Conservation (phyloP, 2,329 filamentous ascomycete genomes). For the Microsporum audouinii region DNA sequence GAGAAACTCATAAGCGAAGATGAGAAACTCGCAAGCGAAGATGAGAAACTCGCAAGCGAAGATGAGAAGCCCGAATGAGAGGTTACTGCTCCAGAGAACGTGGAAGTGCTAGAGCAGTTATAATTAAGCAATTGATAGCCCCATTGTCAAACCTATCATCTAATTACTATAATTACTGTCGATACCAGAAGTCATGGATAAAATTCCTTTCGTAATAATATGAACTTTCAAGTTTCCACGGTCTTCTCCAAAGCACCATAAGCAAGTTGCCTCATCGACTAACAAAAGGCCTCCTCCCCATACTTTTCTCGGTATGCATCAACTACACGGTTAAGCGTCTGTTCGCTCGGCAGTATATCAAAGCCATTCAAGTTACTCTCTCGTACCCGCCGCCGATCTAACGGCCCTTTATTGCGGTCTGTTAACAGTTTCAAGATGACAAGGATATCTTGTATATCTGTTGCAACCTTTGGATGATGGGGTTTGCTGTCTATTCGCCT, state of each 20-base stretch:
- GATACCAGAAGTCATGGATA: too few species aligned
- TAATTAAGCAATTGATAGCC: too few species aligned
- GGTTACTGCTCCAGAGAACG: too few species aligned
- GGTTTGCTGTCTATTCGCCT: constrained; percentile 20
- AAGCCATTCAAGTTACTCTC: constrained; percentile 22
- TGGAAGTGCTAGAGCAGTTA: too few species aligned
- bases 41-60: neutral
- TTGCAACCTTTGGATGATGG: constrained; percentile 17
- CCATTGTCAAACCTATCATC: too few species aligned
- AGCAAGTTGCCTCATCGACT: neutral
- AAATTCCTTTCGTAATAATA: too few species aligned
- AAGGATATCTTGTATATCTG: constrained; percentile 22
- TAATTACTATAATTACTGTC: too few species aligned
- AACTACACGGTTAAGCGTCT: constrained; percentile 22
- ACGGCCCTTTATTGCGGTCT: constrained; percentile 15
- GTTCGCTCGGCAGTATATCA: constrained; percentile 20
- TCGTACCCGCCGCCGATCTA: constrained; percentile 20
- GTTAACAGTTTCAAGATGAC: constrained; percentile 22
- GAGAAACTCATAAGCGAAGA: too few species aligned
- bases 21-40: neutral
- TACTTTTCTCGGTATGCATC: constrained; percentile 19
- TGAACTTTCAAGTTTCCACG: neutral
- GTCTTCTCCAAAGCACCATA: neutral
- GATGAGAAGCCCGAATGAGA: neutral
- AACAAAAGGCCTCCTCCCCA: constrained; percentile 11